phyloP scores from a whole-genome alignment of 768 basidiomycete genomes.

The Calocera cornea region DNA sequence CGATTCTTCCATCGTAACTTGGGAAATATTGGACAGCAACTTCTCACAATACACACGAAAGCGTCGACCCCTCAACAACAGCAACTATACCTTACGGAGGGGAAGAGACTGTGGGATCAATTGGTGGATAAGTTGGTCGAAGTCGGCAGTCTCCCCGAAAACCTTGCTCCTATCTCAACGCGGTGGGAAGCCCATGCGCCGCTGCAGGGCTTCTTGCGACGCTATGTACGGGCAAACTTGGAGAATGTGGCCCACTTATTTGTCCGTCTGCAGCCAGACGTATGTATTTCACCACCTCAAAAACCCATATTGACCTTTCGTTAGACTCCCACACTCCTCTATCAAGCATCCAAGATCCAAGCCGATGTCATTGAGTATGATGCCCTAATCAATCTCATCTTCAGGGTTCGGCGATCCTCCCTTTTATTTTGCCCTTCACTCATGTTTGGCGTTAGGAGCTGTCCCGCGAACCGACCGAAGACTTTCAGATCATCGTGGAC shows the following conservation, averaged over 20 bases:
- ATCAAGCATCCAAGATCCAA: not conserved
- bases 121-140: constrained; percentile 70
- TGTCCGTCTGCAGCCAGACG: not conserved
- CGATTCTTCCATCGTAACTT: constrained; percentile 74
- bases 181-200: constrained; percentile 43
- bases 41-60: constrained; percentile 29
- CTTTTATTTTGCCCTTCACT: not conserved
- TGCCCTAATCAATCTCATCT: not conserved
- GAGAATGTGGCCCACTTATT: not conserved
- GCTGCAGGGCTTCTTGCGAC: constrained; percentile 52
- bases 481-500: constrained; percentile 65
- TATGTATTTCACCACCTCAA: not conserved
- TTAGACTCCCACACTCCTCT: not conserved
- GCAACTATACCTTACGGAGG: constrained; percentile 24
- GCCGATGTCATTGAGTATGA: not conserved
- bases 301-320: not conserved
- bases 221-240: constrained; percentile 31
- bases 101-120: constrained; percentile 74
- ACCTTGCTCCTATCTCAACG: constrained; percentile 35
- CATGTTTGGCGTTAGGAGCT: not conserved
- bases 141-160: constrained; percentile 55
- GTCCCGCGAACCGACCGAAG: not conserved
- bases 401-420: not conserved
- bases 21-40: constrained; percentile 76
- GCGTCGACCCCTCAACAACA: not conserved